Conservation (phyloP, 2,329 filamentous ascomycete genomes). For the Phaeomoniella chlamydospora region DNA sequence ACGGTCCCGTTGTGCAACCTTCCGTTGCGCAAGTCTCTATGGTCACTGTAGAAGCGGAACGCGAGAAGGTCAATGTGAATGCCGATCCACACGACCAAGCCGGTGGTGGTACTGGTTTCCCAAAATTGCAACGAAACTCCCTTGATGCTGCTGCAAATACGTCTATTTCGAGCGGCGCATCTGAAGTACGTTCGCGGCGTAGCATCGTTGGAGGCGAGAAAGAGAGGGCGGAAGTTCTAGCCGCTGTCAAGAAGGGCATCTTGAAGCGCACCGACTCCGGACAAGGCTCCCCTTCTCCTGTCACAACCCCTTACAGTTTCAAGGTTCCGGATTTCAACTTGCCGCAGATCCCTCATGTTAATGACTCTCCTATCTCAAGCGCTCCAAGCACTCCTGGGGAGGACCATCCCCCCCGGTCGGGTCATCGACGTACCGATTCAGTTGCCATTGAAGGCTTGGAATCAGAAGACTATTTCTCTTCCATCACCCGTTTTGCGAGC, state of each 20-base stretch:
- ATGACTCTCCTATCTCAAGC: slow-evolving; percentile 71
- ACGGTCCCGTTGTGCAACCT: slow-evolving; percentile 47
- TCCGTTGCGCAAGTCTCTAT: slow-evolving; percentile 82
- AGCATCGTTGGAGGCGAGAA: slow-evolving; percentile 84
- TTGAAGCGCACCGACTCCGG: slow-evolving; percentile 64
- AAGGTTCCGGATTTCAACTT: slow-evolving; percentile 40
- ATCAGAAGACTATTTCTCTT: slow-evolving; percentile 89
- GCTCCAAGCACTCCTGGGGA: slow-evolving; percentile 79
- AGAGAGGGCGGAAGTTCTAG: slow-evolving; percentile 81
- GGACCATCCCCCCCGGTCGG: slow-evolving; percentile 40
- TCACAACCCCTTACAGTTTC: slow-evolving; percentile 45
- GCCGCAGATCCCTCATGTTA: slow-evolving; percentile 47
- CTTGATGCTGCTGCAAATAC: slow-evolving; percentile 46
- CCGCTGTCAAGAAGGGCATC: slow-evolving; percentile 88
- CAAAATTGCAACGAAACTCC: slow-evolving; percentile 70
- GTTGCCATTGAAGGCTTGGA: slow-evolving; percentile 70
- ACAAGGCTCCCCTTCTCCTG: slow-evolving; percentile 46
- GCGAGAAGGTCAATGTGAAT: slow-evolving; percentile 68
- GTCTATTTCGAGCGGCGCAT: slow-evolving; percentile 16
- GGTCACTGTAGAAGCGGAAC: slow-evolving; percentile 88
- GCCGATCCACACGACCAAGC: slow-evolving; percentile 47
- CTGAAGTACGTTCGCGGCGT: slow-evolving; percentile 48
- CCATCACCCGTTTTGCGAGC: slow-evolving; percentile 48
- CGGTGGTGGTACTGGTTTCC: slow-evolving; percentile 65
- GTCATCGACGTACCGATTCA: slow-evolving; percentile 52